These are phyloP conservation scores for Venustampulla echinocandica DNA, from an alignment of 495 filamentous ascomycete species.

Conservation along the genomic window DNA sequence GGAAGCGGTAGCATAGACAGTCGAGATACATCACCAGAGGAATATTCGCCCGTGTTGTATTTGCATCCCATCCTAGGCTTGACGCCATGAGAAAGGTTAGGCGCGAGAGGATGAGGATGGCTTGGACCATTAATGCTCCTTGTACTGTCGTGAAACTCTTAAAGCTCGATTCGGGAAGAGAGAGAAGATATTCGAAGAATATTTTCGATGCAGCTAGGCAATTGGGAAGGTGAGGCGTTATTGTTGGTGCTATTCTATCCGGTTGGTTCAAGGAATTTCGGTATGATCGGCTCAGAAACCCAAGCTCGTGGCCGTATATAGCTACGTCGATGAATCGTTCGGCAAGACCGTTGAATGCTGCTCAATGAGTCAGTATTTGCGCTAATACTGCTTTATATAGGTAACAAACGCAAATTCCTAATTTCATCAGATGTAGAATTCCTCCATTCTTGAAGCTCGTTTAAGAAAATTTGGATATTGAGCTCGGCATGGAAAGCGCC, in stretches of 20 bases:
- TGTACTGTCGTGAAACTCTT: constrained; percentile 22
- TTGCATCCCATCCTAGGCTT: constrained; percentile 19
- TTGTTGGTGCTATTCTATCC: constrained; percentile 10
- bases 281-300: constrained; percentile 20
- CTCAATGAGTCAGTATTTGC: constrained; percentile 7
- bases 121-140: constrained; percentile 22
- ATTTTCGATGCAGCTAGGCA: constrained; percentile 25
- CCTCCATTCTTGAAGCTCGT: constrained; percentile 16
- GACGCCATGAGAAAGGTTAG: constrained; percentile 26
- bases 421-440: constrained; percentile 9
- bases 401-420: constrained; percentile 21
- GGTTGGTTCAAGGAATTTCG: constrained; percentile 13
- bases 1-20: constrained; percentile 17
- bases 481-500: constrained; percentile 6
- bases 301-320: constrained; percentile 24
- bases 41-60: constrained; percentile 8
- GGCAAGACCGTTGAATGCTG: constrained; percentile 17
- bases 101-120: constrained; percentile 26
- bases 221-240: constrained; percentile 23
- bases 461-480: constrained; percentile 15
- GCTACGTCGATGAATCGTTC: constrained; percentile 16
- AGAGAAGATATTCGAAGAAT: constrained; percentile 25
- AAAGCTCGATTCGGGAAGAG: constrained; percentile 18
- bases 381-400: neutral
- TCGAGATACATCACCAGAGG: constrained; percentile 21